phyloP scores from a whole-genome alignment of 768 basidiomycete species.

The Boletellus sp. region DNA sequence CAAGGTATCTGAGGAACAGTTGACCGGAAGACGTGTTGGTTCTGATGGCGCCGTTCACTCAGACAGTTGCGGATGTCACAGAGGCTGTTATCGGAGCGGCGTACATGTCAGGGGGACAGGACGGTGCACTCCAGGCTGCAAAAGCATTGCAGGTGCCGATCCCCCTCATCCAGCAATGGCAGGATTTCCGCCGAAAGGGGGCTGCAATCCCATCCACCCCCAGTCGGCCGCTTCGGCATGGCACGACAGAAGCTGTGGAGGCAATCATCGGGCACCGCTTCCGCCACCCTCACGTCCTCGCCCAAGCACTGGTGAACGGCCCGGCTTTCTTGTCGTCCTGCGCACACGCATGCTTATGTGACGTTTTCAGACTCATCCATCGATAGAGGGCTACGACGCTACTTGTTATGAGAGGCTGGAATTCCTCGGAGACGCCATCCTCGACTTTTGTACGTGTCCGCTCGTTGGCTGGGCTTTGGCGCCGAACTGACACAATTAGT shows the following conservation, averaged over 20 bases:
- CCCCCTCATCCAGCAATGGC: constrained; percentile 62
- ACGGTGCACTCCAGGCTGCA: constrained; percentile 58
- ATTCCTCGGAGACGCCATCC: constrained; percentile 82
- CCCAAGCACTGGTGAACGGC: constrained; percentile 64
- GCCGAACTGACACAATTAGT: constrained; percentile 41
- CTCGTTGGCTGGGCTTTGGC: background rate
- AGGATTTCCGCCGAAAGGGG: constrained; percentile 57
- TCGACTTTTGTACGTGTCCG: constrained; percentile 67
- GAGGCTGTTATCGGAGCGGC: constrained; percentile 86
- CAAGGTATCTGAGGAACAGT: constrained; percentile 48
- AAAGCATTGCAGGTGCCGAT: constrained; percentile 66
- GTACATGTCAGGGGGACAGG: constrained; percentile 68
- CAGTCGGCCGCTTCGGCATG: constrained; percentile 43
- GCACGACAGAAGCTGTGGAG: constrained; percentile 56
- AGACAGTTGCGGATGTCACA: constrained; percentile 81
- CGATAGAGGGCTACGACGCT: constrained; percentile 51
- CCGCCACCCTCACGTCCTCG: constrained; percentile 56
- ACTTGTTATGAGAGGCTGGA: constrained; percentile 73
- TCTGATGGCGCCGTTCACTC: constrained; percentile 13
- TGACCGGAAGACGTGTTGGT: background rate
- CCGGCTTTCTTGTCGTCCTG: background rate
- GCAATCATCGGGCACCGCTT: constrained; percentile 61
- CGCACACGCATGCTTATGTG: constrained; percentile 8
- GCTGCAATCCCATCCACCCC: constrained; percentile 42
- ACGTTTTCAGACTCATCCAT: constrained; percentile 60